Evolutionary conservation across 352 stramenopile species (phyloP).

Genomic region (Phytopythium litorale): DNA sequence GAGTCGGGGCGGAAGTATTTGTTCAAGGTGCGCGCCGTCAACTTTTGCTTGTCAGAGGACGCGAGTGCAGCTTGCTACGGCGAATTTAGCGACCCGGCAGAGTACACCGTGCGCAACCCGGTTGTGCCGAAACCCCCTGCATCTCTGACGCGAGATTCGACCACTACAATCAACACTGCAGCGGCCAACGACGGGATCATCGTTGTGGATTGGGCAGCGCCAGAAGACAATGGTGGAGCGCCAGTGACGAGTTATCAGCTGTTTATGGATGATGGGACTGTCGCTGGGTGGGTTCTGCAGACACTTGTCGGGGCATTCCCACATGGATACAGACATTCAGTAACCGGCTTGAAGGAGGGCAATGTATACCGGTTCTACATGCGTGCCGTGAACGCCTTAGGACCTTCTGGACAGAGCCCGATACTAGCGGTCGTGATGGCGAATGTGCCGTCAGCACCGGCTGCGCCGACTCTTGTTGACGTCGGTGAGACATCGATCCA

Average conservation of each 20-base stretch:
- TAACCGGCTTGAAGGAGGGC: slow-evolving; percentile 61
- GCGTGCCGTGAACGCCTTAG: slow-evolving; percentile 79
- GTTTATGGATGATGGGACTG: slow-evolving; percentile 79
- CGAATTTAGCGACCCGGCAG: slow-evolving; percentile 82
- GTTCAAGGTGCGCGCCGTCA: slow-evolving; percentile 94
- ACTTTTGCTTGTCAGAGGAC: slow-evolving; percentile 88
- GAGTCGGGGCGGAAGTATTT: slow-evolving; percentile 90
- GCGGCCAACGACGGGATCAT: slow-evolving; percentile 50
- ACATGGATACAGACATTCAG: slow-evolving; percentile 42
- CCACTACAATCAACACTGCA: slow-evolving; percentile 60
- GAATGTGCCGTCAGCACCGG: slow-evolving; percentile 54
- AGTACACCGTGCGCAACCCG: slow-evolving; percentile 88
- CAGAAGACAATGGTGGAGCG: slow-evolving; percentile 91
- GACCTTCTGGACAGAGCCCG: slow-evolving; percentile 72
- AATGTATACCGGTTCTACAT: slow-evolving; percentile 93
- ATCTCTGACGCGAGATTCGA: slow-evolving; percentile 48
- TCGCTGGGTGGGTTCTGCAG: slow-evolving; percentile 35
- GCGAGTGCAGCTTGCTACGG: slow-evolving; percentile 80
- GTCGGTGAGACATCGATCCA: slow-evolving; percentile 60
- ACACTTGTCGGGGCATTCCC: slow-evolving; percentile 44
- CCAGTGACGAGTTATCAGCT: slow-evolving; percentile 91
- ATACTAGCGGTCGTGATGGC: slow-evolving; percentile 90
- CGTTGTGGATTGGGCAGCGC: slow-evolving; percentile 80
- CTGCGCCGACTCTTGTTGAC: slow-evolving; percentile 50
- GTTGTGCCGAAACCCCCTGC: slow-evolving; percentile 83